Evolutionary conservation across 495 filamentous ascomycete species (phyloP), one percentile per base, ranked within the genome.

Genomic region (Hypoxylon perforatum): DNA sequence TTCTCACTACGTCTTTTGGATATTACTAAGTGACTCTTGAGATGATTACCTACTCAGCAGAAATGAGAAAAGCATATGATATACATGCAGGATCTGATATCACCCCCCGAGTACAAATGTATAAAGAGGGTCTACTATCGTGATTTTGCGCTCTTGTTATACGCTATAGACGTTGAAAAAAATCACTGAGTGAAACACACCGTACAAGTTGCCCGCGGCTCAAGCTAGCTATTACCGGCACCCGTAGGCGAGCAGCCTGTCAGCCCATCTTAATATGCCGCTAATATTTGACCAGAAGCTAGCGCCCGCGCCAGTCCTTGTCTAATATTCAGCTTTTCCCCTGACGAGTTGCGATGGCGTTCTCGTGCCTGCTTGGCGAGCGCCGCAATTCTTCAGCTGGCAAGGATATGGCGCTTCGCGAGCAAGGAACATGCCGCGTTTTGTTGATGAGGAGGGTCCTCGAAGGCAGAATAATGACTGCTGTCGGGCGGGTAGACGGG

Each of bases 391-490:
- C 22, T 68, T 68, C 65, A 68, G 65, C 65, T 68, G 51, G 41
- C 65, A 68, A 47, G 65, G 65, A 53, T 55, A 55, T 58, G 38
- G 65, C 58, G 47, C 65, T 62, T 55, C 57, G 17, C 23, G 57
- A 61, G n/a, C 57, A 50, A 51, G 50, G 3, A 57, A 11, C 45
- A 35, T 14, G 45, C 11, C n/a, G 23, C 9, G 44, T 19, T 38
- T 25, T 14, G 15, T 49, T 8, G 48, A 55, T 1, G 39, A 41
- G 30, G 12, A 45, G 12, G 21, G 18, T n/a, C 12, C 21, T 48
- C 38, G 12, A 41, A 41, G 10, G 21, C 22, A 28, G 12, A 22
- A 21, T 28, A 4, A 12, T 30, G 45, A 23, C 28, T 15, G 8
- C 9, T 6, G 12, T 12, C 14, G 45, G 45, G 15, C 15, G 22